Conservation (phyloP, 768 basidiomycete genomes). For the Lactarius sp. region DNA sequence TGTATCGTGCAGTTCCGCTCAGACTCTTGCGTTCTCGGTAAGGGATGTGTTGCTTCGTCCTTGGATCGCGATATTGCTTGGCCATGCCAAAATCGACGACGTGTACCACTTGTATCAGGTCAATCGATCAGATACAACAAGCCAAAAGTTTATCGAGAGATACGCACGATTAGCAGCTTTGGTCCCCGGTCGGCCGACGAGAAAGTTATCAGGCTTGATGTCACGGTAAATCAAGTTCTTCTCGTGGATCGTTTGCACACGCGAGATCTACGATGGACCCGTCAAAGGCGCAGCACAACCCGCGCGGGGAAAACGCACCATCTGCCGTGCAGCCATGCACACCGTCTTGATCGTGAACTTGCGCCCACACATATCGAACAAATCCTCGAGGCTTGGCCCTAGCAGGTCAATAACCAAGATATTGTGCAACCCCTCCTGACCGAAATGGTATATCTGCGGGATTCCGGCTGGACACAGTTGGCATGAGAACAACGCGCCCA, state of each 20-base stretch:
- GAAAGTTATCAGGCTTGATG: constrained; percentile 99
- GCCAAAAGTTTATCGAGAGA: neutral
- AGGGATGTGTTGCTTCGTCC: constrained; percentile 98
- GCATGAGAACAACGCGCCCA: constrained; percentile 18
- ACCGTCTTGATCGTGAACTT: constrained; percentile 98
- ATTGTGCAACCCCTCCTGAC: constrained; percentile 97
- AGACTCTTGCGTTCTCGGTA: constrained; percentile 97
- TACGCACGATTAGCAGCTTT: constrained; percentile 77
- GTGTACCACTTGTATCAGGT: constrained; percentile 59
- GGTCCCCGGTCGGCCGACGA: constrained; percentile 90
- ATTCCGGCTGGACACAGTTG: constrained; percentile 67
- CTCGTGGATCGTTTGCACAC: constrained; percentile 98
- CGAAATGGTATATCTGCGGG: constrained; percentile 99
- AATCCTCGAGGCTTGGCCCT: constrained; percentile 93
- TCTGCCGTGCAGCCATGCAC: constrained; percentile 98
- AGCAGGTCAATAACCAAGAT: constrained; percentile 98
- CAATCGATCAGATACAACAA: neutral
- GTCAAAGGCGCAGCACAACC: neutral
- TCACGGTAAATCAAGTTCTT: constrained; percentile 99
- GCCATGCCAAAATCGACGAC: constrained; percentile 99
- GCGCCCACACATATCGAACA: constrained; percentile 98
- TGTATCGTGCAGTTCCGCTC: constrained; percentile 96
- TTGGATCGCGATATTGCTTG: constrained; percentile 98
- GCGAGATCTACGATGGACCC: constrained; percentile 58
- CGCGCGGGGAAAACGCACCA: constrained; percentile 46